Base-by-base conservation (phyloP, 257 asterid genomes). In the Linaria vulgaris region DNA sequence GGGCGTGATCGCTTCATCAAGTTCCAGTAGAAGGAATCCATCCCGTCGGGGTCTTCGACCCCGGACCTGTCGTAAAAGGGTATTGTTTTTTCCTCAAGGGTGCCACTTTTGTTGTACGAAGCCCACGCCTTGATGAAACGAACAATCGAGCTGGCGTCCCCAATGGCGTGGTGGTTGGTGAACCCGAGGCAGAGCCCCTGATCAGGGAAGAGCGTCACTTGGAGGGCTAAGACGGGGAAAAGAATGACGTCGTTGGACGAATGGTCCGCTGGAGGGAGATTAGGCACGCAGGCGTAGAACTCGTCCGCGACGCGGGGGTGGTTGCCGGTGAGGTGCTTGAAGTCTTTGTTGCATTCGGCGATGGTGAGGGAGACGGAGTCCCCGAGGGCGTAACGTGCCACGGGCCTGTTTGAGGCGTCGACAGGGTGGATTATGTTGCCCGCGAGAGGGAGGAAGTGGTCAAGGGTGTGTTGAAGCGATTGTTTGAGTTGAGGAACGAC, bases 91-190 rank as follows among this genome's bases (percentile, higher is more conserved):
- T 62, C 61, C 21, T 65, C 80, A 0, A 72, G 48, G 34, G 71
- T 68, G 41, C 63, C 60, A 57, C 23, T 67, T 66, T 57, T 67
- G 52, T 43, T 67, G n/a, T 73, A 69, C 9, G 74, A 50, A 13
- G 79, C 81, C 87, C 90, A 81, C 0, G 79, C 74, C 22, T 72
- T 81, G 27, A 76, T 74, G 67, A 81, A 81, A 1, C 77, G 62
- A 14, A 76, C 75, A 49, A 80, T 66, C 12, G 77, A 27, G 38
- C 80, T 78, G 0, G 81, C 87, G 58, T 80, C 90, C 15, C 80
- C 87, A 20, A 76, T 68, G 14, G 74, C 78, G 66, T 83, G 90
- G 69, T 75, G 80, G 51, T 71, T 71, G 25, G 79, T 69, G 56
- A 69, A 71, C 0, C 86, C 90, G 0, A 83, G 8, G 13, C 78